A percentile compares a stretch with the other conserved stretches of the same genome.
These are phyloP conservation scores for Pezicula carpinea DNA, from an alignment of 2,329 filamentous ascomycete species.

Conservation along the genomic window DNA sequence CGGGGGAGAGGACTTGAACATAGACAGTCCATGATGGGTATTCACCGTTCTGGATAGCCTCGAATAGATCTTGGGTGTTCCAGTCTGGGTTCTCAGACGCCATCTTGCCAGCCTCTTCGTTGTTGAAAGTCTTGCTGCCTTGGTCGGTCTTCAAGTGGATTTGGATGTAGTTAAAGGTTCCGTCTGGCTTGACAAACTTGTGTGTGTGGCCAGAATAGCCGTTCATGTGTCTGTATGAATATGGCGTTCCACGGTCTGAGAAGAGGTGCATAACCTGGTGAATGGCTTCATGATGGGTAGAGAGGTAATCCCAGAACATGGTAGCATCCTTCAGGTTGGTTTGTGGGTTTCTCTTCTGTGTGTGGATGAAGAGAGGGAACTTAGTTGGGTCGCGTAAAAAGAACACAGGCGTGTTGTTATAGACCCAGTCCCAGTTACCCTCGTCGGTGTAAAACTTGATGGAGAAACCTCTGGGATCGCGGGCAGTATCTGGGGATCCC, in stretches of 20 bases:
- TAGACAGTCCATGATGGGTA: constrained; percentile 60
- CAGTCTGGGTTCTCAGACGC: constrained; percentile 56
- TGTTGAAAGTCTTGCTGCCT: constrained; percentile 55
- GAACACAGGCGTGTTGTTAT: constrained; percentile 74
- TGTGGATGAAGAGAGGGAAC: constrained; percentile 73
- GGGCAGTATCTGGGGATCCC: constrained; percentile 62
- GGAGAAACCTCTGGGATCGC: constrained; percentile 64
- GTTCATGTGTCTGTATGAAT: constrained; percentile 62
- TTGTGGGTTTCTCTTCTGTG: constrained; percentile 70
- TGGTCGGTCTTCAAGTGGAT: constrained; percentile 61
- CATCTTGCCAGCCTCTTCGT: constrained; percentile 50
- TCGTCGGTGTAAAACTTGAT: constrained; percentile 69
- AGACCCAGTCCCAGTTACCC: constrained; percentile 69
- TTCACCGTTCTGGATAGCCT: constrained; percentile 57
- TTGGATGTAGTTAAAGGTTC: constrained; percentile 61
- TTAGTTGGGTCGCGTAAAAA: constrained; percentile 71
- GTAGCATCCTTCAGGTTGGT: constrained; percentile 64
- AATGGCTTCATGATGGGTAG: constrained; percentile 55
- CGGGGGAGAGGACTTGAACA: constrained; percentile 58
- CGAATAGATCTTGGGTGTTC: constrained; percentile 59
- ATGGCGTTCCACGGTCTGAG: constrained; percentile 61
- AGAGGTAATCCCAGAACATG: constrained; percentile 44
- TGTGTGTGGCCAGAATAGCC: constrained; percentile 64
- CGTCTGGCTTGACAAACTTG: constrained; percentile 62
- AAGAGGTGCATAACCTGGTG: constrained; percentile 65